Base-by-base conservation (phyloP, 2,329 filamentous ascomycete genomes). In the Diaporthe sp. region DNA sequence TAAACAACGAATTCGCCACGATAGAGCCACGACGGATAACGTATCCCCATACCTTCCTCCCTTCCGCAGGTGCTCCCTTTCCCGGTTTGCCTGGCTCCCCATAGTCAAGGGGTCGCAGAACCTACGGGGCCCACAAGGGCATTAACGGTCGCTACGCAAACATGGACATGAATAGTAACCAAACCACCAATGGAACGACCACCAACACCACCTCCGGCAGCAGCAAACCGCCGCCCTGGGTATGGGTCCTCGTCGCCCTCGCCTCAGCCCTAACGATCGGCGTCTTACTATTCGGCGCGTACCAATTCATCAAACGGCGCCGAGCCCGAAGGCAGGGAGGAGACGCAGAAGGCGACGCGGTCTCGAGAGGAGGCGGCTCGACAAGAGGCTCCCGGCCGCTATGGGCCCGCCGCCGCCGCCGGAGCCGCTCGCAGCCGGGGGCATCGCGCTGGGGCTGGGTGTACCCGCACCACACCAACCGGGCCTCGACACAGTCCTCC, bases 161-260 rank as follows among this genome's bases (percentile, higher is more conserved):
- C 25, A 65, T 69, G 65, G 46, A 53, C 46, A 0, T 8, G 12
- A 55, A n/a, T 28, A 34, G 15, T 2, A 28, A 5, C 39, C 53
- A 42, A 12, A 55, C 17, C 44, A 55, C 37, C 46, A 42, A 44
- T 62, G 59, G 44, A 0, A 62, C 44, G 6, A 65, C 25, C 46
- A 53, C 8, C 55, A 19, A 37, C 13, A 55, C 46, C 3, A 53
- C 25, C 13, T 31, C 57, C 8, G 25, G 25, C 34, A 65, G 58
- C 34, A 65, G 31, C 34, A 31, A 10, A 3, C 70, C 70, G 3
- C 70, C 70, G 2, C n/a, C 34, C 28, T 73, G 68, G 68, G 71
- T 77, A 44, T 77, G 65, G 44, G 51, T 77, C 46, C 42, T 77
- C 34, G 74, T 77, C 58, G 75, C 76, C 10, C 65, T 77, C 51